phyloP scores from a whole-genome alignment of 768 basidiomycete genomes.

The Boletus reticulatus region DNA sequence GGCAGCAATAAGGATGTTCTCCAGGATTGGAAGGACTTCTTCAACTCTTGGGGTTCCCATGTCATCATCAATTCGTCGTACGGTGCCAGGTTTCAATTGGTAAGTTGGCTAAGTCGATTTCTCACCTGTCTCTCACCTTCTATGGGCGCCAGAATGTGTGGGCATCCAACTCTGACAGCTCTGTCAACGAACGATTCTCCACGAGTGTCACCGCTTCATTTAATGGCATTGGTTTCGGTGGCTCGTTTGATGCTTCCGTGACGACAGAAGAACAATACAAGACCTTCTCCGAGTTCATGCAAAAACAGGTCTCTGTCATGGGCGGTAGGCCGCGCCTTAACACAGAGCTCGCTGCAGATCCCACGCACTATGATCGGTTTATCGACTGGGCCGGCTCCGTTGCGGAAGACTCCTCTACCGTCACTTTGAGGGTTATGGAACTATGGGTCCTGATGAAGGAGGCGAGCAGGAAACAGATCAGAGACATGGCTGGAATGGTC shows the following conservation, averaged over 20 bases:
- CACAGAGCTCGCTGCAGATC: slow-evolving; percentile 1
- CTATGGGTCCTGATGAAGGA: slow-evolving; percentile 8
- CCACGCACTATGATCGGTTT: slow-evolving; percentile 1
- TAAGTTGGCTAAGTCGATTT: too few relatives aligned
- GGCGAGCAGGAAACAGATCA: background rate
- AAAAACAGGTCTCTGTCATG: slow-evolving; percentile 3
- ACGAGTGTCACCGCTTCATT: too few relatives aligned
- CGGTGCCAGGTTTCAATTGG: background rate
- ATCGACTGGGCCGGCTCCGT: background rate
- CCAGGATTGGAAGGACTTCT: slow-evolving; percentile 4
- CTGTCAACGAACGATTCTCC: too few relatives aligned
- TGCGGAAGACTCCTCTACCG: background rate
- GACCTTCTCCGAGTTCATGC: background rate
- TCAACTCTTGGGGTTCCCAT: slow-evolving; percentile 1
- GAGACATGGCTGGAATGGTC: slow-evolving; percentile 2
- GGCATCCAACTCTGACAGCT: background rate
- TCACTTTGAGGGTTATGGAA: background rate
- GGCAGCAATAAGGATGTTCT: background rate
- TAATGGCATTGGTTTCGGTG: background rate
- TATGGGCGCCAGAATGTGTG: background rate
- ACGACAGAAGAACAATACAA: background rate
- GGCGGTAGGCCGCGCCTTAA: slow-evolving; percentile 1
- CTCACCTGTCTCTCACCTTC: too few relatives aligned
- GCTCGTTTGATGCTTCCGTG: too few relatives aligned
- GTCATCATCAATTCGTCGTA: background rate